phyloP scores from a whole-genome alignment of 2,329 filamentous ascomycete genomes.

The Epichloe sp. region DNA sequence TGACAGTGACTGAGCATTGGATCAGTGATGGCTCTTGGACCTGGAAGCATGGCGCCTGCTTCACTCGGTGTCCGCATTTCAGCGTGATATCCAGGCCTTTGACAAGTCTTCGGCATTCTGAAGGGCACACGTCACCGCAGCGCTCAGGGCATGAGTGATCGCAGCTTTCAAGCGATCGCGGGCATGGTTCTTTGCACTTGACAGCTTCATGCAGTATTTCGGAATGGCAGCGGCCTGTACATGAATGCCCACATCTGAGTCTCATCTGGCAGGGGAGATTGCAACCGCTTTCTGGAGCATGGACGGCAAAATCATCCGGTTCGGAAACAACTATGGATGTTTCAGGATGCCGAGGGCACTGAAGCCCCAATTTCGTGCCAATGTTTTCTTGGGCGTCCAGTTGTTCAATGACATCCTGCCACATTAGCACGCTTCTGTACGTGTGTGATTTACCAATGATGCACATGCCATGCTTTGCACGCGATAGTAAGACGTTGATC shows the following conservation, averaged over 20 bases:
- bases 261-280: conserved; percentile 33
- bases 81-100: neutral
- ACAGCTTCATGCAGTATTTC: conserved; percentile 32
- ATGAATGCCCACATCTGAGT: conserved; percentile 35
- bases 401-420: conserved; percentile 42
- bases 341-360: conserved; percentile 47
- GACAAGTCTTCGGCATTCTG: neutral
- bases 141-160: conserved; percentile 12
- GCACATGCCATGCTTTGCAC: conserved; percentile 58
- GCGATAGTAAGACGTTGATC: conserved; percentile 55
- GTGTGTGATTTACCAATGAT: conserved; percentile 55
- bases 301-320: conserved; percentile 42
- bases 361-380: conserved; percentile 37
- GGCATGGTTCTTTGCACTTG: conserved; percentile 31
- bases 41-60: conserved; percentile 22
- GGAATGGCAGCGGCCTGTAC: conserved; percentile 33
- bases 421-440: conserved; percentile 46
- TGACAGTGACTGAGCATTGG: conserved; percentile 33
- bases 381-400: conserved; percentile 33
- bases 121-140: neutral
- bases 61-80: neutral
- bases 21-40: conserved; percentile 31
- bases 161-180: conserved; percentile 27
- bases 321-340: conserved; percentile 33
- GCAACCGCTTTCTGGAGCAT: conserved; percentile 52